Evolutionary conservation across 2,329 filamentous ascomycete species (phyloP).

Genomic region (Pleoardoris graminearum): DNA sequence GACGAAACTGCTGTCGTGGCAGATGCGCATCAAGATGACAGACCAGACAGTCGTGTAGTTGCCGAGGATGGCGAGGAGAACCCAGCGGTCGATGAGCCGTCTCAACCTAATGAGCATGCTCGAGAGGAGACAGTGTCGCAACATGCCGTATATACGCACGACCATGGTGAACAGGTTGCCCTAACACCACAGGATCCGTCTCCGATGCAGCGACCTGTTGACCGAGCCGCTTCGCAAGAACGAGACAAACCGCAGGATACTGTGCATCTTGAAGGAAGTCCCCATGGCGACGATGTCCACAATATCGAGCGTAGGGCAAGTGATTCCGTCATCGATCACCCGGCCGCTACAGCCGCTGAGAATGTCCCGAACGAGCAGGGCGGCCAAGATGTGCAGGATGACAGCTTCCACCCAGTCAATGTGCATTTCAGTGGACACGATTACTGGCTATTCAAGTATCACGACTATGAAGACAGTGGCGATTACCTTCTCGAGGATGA

Average conservation of each 20-base stretch:
- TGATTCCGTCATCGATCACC: conserved; percentile 7
- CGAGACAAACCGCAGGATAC: not conserved
- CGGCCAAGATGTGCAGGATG: conserved; percentile 10
- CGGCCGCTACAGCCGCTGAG: conserved; percentile 1
- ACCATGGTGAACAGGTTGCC: not conserved
- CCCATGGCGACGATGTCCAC: not conserved
- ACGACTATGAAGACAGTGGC: conserved; percentile 33
- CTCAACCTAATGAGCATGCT: not conserved
- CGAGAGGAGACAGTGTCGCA: not conserved
- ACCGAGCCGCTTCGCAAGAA: not conserved
- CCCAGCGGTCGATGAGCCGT: not conserved
- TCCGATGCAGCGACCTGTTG: not conserved
- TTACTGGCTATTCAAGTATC: conserved; percentile 37
- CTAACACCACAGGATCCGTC: not conserved
- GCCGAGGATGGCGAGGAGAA: conserved; percentile 3
- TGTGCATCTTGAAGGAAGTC: not conserved
- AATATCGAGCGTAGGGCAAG: not conserved
- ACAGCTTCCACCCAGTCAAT: conserved; percentile 26
- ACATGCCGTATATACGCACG: not conserved
- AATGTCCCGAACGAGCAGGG: conserved; percentile 12
- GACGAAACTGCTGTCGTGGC: not conserved
- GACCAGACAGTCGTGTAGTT: conserved; percentile 1
- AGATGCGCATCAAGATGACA: conserved; percentile 8
- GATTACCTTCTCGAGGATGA: conserved; percentile 37
- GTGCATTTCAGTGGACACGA: conserved; percentile 37